Percentiles rank a stretch among this genome's conserved stretches.
phyloP scores from a whole-genome alignment of 2,329 filamentous ascomycete species.

The Trichophyton schoenleinii region DNA sequence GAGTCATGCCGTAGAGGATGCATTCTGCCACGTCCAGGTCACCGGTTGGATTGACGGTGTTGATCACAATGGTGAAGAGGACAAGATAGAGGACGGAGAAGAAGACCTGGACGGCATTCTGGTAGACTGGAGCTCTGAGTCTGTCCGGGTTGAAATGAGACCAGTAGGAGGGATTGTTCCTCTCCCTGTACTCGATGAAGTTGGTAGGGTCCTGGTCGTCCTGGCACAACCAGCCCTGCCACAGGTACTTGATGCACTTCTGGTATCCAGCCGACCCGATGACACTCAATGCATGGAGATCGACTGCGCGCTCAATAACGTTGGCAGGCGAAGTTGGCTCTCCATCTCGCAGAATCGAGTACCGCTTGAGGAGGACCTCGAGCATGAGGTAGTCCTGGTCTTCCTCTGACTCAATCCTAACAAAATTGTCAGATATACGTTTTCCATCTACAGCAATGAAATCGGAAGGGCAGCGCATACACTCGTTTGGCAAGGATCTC shows the following conservation, averaged over 20 bases:
- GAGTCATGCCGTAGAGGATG: conserved; percentile 77
- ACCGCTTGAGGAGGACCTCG: conserved; percentile 72
- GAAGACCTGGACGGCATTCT: conserved; percentile 78
- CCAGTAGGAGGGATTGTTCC: conserved; percentile 65
- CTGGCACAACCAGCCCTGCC: conserved; percentile 94
- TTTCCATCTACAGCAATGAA: background rate
- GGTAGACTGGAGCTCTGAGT: conserved; percentile 83
- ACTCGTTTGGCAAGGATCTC: conserved; percentile 80
- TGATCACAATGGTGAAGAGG: conserved; percentile 83
- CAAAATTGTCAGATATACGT: background rate
- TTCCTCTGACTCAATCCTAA: conserved; percentile 72
- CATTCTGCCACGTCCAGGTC: conserved; percentile 75
- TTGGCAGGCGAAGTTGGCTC: conserved; percentile 65
- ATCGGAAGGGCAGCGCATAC: conserved; percentile 20
- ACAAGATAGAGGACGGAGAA: conserved; percentile 72
- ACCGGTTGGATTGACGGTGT: conserved; percentile 76
- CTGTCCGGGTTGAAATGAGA: conserved; percentile 84
- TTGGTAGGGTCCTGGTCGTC: conserved; percentile 80
- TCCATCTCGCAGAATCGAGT: conserved; percentile 64
- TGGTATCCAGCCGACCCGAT: conserved; percentile 92
- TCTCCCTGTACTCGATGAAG: conserved; percentile 77
- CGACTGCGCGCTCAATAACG: conserved; percentile 84
- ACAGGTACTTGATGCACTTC: conserved; percentile 84
- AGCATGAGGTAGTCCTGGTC: conserved; percentile 67
- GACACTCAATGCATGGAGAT: conserved; percentile 75